Base-by-base conservation (phyloP, 495 filamentous ascomycete genomes). In the Penicillium verhagenii region DNA sequence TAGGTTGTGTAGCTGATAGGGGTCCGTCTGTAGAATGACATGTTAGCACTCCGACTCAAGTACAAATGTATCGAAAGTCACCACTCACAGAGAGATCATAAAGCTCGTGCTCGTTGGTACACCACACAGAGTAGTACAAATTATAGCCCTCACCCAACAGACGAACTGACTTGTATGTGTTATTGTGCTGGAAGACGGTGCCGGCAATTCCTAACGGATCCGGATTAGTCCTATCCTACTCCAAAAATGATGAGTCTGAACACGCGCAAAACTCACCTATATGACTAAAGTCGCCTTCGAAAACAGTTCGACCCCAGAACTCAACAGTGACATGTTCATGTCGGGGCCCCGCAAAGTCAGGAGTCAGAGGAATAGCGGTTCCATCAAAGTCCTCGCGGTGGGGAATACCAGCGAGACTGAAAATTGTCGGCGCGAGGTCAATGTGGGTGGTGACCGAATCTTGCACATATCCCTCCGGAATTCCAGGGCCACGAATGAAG, bases 281-380 rank as follows among this genome's bases (percentile, higher is more conserved):
- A 0, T 14, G 29, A 10, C 64, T 45, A 26, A 59, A 71, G 18
- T 68, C 65, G 0, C 83, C 83, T 63, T 87, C 84, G 4, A 70
- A 65, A 6, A 74, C 67, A 0, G 73, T 79, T 3, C 62, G 58
- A 1, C 85, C 84, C 86, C 86, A 88, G 57, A 75, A 86, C 57
- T 89, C 86, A 13, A 87, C 81, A 0, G 81, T 84, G 18, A 85
- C 82, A 66, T 87, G 83, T 63, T 89, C 87, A 46, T 85, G 82
- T 2, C 79, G 66, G 20, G 73, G 68, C 23, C 63, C 65, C 2
- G 57, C 57, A 10, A 77, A 57, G 0, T 60, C 35, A 7, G 63
- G 47, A 0, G 58, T 70, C 13, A 86, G 59, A 1, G 82, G 81
- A 20, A 87, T 79, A 0, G 81, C 72, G 14, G 75, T 74, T 2